Conservation (phyloP, 495 filamentous ascomycete species). For the Platismatia glauca region DNA sequence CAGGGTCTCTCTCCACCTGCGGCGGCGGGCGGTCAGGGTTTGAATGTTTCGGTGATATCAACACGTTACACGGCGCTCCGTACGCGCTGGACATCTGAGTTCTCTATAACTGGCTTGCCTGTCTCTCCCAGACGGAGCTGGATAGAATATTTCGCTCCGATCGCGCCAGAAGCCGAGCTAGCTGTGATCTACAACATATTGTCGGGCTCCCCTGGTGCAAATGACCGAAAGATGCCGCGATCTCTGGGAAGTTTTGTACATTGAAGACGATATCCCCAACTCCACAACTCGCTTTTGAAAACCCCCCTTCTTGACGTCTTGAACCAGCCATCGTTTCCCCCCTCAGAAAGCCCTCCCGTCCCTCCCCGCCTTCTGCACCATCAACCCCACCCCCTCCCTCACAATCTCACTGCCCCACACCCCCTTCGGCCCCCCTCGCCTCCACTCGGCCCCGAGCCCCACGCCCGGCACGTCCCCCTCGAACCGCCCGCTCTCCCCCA, state of each 20-base stretch:
- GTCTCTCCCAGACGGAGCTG: background rate
- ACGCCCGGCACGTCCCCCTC: slow-evolving; percentile 51
- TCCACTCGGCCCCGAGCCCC: slow-evolving; percentile 49
- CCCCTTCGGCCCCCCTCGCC: slow-evolving; percentile 44
- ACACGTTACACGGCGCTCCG: background rate
- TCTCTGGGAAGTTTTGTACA: background rate
- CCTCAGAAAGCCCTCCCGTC: slow-evolving; percentile 16
- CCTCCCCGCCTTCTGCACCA: slow-evolving; percentile 35
- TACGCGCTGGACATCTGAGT: background rate
- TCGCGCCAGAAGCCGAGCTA: background rate
- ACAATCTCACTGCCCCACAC: slow-evolving; percentile 38
- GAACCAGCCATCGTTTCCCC: too few relatives aligned
- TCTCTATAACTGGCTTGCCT: background rate
- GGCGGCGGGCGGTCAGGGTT: background rate
- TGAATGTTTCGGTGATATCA: too few relatives aligned
- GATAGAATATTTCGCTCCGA: too few relatives aligned
- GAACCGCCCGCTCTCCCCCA: slow-evolving; percentile 67
- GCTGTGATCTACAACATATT: background rate
- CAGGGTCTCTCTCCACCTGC: background rate
- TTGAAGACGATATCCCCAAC: background rate
- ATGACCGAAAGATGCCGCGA: background rate
- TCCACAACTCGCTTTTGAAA: background rate
- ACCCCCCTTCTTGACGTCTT: background rate
- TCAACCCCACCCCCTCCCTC: slow-evolving; percentile 28
- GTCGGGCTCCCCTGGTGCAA: background rate